Base-by-base conservation (phyloP, 352 stramenopile genomes). In the Globisporangium ultimum region DNA sequence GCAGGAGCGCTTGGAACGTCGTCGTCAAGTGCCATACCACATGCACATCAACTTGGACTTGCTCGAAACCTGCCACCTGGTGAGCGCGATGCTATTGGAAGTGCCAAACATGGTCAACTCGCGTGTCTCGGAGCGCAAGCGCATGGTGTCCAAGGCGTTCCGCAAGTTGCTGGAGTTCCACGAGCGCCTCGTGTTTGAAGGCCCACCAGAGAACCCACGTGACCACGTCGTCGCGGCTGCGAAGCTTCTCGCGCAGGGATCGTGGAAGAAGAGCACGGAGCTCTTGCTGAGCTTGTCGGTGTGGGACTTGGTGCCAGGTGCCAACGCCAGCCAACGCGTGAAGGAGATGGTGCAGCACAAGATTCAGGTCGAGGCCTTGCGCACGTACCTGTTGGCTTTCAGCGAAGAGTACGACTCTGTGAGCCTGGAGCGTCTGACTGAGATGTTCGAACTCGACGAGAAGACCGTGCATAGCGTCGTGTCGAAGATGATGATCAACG, bases 41-140 rank as follows among this genome's bases (percentile, higher is more conserved):
- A 98, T 99, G 91, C 97, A 99, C 80, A 98, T 99, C 70, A 99
- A 99, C 74, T 76, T 99, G 18, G 97, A 99, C 68, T 68, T 99
- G 61, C 79, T 99, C 36, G 97, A 99, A 72, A 96, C 91, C 56
- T 98, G 90, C 71, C 97, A 99, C 78, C 80, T 99, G 38, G 98
- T 98, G 42, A 96, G 86, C 64, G 97, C 97, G 41, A 99, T 99
- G 97, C 87, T 99, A 43, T 83, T 99, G 12, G 97, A 99, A 75
- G 92, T 99, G 61, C 96, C 96, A 40, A 98, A 98, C 77, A 98
- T 98, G 91, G 94, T 97, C 34, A 92, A 94, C 60, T 73, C 80
- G 61, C 80, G 79, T 50, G 68, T 86, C 7, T 80, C 82, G 58
- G 81, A 96, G 66, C 83, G 81, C 58, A 90, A 91, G 69, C 81